These are phyloP conservation scores for Rhizodiscina lignyota DNA, from an alignment of 495 filamentous ascomycete species.

Conservation along the genomic window DNA sequence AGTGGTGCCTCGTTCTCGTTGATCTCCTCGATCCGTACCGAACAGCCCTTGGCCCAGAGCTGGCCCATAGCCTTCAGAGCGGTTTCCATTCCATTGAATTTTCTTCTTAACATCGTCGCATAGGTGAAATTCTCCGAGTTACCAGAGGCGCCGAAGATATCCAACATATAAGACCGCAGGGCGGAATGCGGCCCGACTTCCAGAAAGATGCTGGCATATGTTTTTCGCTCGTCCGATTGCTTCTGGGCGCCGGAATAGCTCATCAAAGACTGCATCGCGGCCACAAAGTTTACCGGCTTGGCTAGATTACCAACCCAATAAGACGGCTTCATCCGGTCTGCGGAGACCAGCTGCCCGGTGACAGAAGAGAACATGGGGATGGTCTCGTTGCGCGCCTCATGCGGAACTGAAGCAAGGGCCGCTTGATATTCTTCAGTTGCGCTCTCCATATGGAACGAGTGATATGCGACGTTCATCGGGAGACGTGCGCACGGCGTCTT, in stretches of 20 bases:
- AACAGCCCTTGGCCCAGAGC: not conserved
- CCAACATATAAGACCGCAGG: constrained; percentile 1
- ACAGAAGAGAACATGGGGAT: constrained; percentile 1
- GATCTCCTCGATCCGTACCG: constrained; percentile 1
- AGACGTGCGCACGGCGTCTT: constrained; percentile 36
- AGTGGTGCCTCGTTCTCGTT: constrained; percentile 1
- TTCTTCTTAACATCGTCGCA: no score
- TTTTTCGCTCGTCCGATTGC: no score
- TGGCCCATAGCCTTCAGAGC: no score
- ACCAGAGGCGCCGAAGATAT: not conserved
- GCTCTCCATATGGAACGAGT: constrained; percentile 42
- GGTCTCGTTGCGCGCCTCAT: not conserved
- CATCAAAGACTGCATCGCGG: constrained; percentile 1
- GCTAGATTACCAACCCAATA: constrained; percentile 11
- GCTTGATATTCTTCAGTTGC: not conserved
- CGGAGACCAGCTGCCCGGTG: not conserved
- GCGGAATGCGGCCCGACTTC: constrained; percentile 7
- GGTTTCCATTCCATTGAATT: no score
- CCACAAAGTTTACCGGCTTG: constrained; percentile 5
- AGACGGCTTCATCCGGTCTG: not conserved
- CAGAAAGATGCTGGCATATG: constrained; percentile 3
- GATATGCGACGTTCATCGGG: constrained; percentile 41
- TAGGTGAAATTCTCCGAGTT: not conserved
- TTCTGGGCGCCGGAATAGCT: not conserved
- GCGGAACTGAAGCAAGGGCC: not conserved